A percentile compares a stretch with the other conserved stretches of the same genome.
Evolutionary conservation across 805 yeast species (phyloP).

Genomic region (Metschnikowia proteae): DNA sequence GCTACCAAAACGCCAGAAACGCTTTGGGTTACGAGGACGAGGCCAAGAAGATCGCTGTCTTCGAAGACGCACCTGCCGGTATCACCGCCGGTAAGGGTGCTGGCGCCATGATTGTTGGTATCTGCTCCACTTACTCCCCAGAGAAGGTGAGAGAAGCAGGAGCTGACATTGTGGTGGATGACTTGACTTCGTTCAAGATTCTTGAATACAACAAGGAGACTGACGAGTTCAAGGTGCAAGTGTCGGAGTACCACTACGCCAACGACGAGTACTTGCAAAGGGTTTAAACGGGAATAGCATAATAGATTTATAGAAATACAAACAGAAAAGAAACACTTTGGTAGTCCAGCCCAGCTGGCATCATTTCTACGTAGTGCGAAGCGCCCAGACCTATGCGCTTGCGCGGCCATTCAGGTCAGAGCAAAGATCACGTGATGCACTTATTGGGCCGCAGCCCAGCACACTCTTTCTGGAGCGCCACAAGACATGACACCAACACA

Average conservation of each 20-base stretch:
- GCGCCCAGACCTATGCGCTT: too few species aligned
- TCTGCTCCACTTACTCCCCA: constrained; percentile 73
- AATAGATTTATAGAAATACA: constrained; percentile 5
- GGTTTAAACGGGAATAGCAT: constrained; percentile 10
- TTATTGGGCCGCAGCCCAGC: too few species aligned
- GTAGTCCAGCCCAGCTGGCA: too few species aligned
- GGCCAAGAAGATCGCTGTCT: constrained; percentile 52
- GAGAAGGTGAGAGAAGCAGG: constrained; percentile 69
- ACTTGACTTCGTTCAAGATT: constrained; percentile 60
- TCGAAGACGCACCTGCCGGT: constrained; percentile 91
- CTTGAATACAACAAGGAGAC: constrained; percentile 46
- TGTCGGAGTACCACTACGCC: constrained; percentile 41
- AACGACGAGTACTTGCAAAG: constrained; percentile 35
- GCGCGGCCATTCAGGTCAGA: too few species aligned
- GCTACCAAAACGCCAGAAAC: constrained; percentile 60
- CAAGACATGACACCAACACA: too few species aligned
- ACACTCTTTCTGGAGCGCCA: too few species aligned
- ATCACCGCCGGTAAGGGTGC: constrained; percentile 79
- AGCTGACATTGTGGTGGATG: constrained; percentile 77
- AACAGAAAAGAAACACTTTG: not conserved
- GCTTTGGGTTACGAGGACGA: constrained; percentile 38
- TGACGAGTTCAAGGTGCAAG: constrained; percentile 41
- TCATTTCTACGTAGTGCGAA: too few species aligned
- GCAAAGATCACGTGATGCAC: too few species aligned
- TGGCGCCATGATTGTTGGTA: constrained; percentile 79